Conservation (phyloP, 768 basidiomycete genomes). For the Agrocybe pediades region DNA sequence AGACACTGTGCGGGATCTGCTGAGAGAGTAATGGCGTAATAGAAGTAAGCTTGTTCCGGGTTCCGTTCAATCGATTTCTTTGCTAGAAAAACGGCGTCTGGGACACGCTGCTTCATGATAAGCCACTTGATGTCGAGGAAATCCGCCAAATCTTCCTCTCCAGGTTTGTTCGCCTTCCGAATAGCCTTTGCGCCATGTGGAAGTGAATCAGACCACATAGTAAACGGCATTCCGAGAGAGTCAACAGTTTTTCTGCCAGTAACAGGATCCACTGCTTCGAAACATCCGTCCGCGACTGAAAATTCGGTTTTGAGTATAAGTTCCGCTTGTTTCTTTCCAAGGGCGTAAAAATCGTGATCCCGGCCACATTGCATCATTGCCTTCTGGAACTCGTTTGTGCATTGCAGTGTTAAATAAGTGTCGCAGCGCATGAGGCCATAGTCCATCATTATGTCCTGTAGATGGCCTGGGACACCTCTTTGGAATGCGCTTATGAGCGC, state of each 20-base stretch:
- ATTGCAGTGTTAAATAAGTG: conserved; percentile 40
- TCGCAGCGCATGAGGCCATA: conserved; percentile 55
- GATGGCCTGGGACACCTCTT: conserved; percentile 45
- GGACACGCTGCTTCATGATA: conserved; percentile 49
- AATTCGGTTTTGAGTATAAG: conserved; percentile 62
- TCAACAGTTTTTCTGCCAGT: conserved; percentile 43
- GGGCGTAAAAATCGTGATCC: conserved; percentile 48
- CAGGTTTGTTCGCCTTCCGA: conserved; percentile 38
- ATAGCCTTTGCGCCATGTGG: conserved; percentile 62
- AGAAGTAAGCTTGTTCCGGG: conserved; percentile 60
- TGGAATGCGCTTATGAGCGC: conserved; percentile 43
- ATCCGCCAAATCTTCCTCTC: conserved; percentile 57
- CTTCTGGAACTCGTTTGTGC: conserved; percentile 45
- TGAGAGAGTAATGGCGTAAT: conserved; percentile 57
- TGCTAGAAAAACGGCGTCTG: conserved; percentile 50
- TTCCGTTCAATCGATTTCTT: conserved; percentile 50
- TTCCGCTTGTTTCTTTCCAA: conserved; percentile 50
- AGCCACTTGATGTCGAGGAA: conserved; percentile 64
- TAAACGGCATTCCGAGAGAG: conserved; percentile 60
- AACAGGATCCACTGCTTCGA: conserved; percentile 42
- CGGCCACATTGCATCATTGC: conserved; percentile 54
- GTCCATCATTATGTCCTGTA: conserved; percentile 45
- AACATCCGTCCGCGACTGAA: conserved; percentile 58
- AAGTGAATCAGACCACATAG: conserved; percentile 57
- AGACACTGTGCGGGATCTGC: conserved; percentile 50